Base-by-base conservation (phyloP, 2,329 filamentous ascomycete genomes). In the Alternaria arbusti region DNA sequence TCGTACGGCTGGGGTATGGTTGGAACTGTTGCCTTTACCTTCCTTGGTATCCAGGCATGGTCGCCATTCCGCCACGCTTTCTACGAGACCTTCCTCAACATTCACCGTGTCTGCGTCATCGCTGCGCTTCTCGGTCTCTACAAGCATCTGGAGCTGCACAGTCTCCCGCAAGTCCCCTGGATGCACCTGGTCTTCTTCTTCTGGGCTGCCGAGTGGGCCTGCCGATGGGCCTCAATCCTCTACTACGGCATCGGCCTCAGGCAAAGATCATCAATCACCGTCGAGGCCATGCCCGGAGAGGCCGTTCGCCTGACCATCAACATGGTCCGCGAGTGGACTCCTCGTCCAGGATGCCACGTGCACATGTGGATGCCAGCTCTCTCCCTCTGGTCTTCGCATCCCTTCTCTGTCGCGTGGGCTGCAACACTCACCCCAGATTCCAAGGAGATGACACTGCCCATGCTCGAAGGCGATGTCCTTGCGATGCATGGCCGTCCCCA, bases 81-180 rank as follows among this genome's bases (percentile, higher is more conserved):
- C 78, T 99, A 99, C 83, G 96, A 99, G 82, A 96, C 93, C 1
- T 99, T 99, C 82, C 86, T 98, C 72, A 93, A 92, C 77, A 81
- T 91, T 28, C 96, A 98, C 82, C 94, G 97, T 70, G 79, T 92
- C 40, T 82, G 97, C 54, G 93, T 90, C 43, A 79, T 90, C 36
- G 76, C 92, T 57, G 83, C 85, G 51, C 87, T 97, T 54, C 84
- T 87, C 60, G 90, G 89, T 73, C 89, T 94, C 9, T 96, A 90
- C 86, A 83, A 94, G 40, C 96, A 98, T 82, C 89, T 93, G 72
- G 84, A 88, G 47, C 83, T 91, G 10, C 87, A 92, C 26, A 80
- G 84, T 5, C 82, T 93, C 9, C 83, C 91, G 4, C 91, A 95
- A 75, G 84, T 91, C 49, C 85, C 89, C 1, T 97, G 91, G 85